Evolutionary conservation across 768 basidiomycete genomes (phyloP), one percentile per base, ranked within the genome.

Genomic region (Rhizopogon roseolus): DNA sequence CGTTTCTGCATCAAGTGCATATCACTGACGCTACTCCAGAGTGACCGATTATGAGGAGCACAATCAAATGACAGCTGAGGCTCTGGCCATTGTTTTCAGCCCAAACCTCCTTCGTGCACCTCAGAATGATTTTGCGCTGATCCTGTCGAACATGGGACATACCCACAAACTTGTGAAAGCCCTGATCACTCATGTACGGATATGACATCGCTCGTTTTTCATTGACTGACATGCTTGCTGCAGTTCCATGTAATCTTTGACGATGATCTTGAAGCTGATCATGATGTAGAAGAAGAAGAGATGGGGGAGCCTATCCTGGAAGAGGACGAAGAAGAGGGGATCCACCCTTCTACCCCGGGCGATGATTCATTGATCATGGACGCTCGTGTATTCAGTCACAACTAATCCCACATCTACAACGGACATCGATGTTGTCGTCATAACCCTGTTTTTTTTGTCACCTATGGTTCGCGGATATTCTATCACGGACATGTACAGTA

Each of bases 41-140:
- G 88, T 93, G n/a, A 89, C 90, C 4, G 90, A 93, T 63, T 90
- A 79, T 68, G 90, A 93, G 64, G 90, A 93, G 54, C 79, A 84
- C 46, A 94, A 93, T 61, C 91, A 93, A 55, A 94, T 94, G 92
- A 90, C 88, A 2, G 84, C 89, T 1, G 86, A 92, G 59, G 84
- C 87, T 6, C 75, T 94, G 3, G 86, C 92, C 0, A 91, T 92
- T 50, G 90, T 93, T 16, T 92, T 93, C 68, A 88, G 88, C 56
- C 90, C 88, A 6, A 91, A 90, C 63, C 68, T 92, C 44, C 65
- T 90, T 49, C 83, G 89, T 17, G 85, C 88, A 4, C 88, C 87
- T 2, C 82, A 86, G 63, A 88, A 88, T 56, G 86, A 90, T 64
- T 86, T 90, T 68, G 81, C 79, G 10, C 76, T 86, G 68, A 86